Conservation (phyloP, 148 eudicot species). For the Rhododendron henanense region DNA sequence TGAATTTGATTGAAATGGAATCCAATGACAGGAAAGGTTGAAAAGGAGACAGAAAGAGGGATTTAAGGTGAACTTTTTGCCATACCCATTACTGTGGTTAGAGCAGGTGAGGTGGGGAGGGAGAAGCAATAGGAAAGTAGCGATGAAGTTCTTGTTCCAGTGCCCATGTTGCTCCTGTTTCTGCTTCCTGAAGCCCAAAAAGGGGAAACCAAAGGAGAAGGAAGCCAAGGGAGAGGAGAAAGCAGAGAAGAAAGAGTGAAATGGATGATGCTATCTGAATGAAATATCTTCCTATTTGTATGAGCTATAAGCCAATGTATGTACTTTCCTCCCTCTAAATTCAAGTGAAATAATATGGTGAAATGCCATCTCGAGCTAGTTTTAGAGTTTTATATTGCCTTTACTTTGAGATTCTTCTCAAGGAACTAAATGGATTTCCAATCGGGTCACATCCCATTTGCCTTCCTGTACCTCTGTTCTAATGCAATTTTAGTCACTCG, state of each 20-base stretch:
- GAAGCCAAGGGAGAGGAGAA: conserved; percentile 10
- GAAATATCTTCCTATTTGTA: not conserved
- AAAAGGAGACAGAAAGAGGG: conserved; percentile 7
- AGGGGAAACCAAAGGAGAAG: conserved; percentile 44
- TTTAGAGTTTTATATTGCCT: not conserved
- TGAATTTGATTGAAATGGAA: conserved; percentile 5
- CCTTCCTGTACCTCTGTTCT: not conserved
- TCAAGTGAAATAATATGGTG: not conserved
- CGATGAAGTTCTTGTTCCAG: conserved; percentile 60
- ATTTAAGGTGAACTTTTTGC: not conserved
- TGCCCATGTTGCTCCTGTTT: conserved; percentile 62
- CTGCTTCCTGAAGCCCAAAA: conserved; percentile 56
- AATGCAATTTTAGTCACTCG: not conserved
- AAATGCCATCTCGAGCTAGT: not conserved
- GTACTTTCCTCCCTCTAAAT: not conserved
- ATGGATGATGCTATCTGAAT: not conserved
- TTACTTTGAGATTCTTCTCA: not conserved
- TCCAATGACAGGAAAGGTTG: conserved; percentile 1
- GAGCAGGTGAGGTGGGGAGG: not conserved
- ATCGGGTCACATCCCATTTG: not conserved
- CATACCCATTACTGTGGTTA: not conserved
- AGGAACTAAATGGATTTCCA: not conserved
- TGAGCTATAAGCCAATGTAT: not conserved
- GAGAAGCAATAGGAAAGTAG: not conserved
- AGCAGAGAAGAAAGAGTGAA: conserved; percentile 3